A percentile compares a stretch with the other conserved stretches of the same genome.
These are phyloP conservation scores for Xylaria nigripes DNA, from an alignment of 495 filamentous ascomycete genomes.

Conservation along the genomic window DNA sequence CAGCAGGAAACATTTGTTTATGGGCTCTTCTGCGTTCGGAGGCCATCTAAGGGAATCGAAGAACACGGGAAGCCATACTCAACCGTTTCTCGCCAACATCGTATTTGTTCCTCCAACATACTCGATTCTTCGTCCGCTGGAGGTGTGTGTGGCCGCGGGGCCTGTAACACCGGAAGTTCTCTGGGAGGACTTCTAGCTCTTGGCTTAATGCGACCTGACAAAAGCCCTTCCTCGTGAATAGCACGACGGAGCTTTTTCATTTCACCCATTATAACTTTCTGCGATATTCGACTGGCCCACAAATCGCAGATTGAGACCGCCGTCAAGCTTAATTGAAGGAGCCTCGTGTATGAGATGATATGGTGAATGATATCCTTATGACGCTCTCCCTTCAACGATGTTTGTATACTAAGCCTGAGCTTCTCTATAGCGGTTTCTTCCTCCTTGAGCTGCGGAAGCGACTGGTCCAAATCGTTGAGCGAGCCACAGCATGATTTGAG, in stretches of 20 bases:
- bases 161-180: not conserved
- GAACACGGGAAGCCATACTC: constrained; percentile 1
- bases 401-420: constrained; percentile 8
- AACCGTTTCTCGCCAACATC: constrained; percentile 16
- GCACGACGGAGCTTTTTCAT: constrained; percentile 13
- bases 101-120: constrained; percentile 12
- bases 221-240: constrained; percentile 10
- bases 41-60: not conserved
- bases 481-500: constrained; percentile 12
- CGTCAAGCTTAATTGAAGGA: constrained; percentile 18
- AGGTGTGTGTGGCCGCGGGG: not conserved
- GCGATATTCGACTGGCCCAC: constrained; percentile 15
- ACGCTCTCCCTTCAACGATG: constrained; percentile 12
- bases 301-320: constrained; percentile 15
- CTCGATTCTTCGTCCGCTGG: constrained; percentile 1
- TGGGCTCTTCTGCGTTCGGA: too few relatives aligned
- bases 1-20: not conserved
- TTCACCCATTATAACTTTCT: constrained; percentile 16
- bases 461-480: constrained; percentile 3
- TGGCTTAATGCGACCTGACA: not conserved
- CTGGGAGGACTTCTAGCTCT: not conserved
- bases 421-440: constrained; percentile 4
- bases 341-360: constrained; percentile 14
- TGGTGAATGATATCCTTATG: constrained; percentile 11
- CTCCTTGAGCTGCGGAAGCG: constrained; percentile 16